A percentile compares a stretch with the other conserved stretches of the same genome.
These are phyloP conservation scores for Heterobasidion annosum DNA, from an alignment of 1,284 basidiomycete species.

Conservation along the genomic window DNA sequence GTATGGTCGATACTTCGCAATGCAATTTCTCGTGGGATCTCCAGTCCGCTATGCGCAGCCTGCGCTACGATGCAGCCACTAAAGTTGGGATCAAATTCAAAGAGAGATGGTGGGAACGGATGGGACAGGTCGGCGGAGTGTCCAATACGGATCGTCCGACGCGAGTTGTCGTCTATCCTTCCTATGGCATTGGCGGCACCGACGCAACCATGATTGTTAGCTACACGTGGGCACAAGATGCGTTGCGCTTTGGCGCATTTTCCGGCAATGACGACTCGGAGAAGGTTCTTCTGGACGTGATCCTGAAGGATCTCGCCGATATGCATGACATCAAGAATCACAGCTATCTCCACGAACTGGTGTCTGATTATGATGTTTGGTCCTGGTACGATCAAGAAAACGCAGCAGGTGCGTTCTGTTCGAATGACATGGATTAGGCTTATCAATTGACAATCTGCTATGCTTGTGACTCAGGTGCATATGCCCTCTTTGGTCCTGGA, in stretches of 20 bases:
- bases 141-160: slow-evolving; percentile 20
- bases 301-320: neutral
- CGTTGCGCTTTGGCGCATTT: neutral
- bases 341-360: neutral
- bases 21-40: slow-evolving; percentile 13
- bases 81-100: slow-evolving; percentile 25
- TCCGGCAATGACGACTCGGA: neutral
- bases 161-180: slow-evolving; percentile 23
- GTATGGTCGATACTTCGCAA: slow-evolving; percentile 17
- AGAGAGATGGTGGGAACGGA: slow-evolving; percentile 21
- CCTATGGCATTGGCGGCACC: slow-evolving; percentile 11
- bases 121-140: slow-evolving; percentile 14
- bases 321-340: neutral
- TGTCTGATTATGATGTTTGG: neutral
- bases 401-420: neutral
- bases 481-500: neutral
- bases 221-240: slow-evolving; percentile 11
- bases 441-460: neutral
- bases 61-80: slow-evolving; percentile 19
- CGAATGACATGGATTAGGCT: neutral
- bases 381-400: neutral
- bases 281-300: neutral
- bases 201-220: slow-evolving; percentile 10
- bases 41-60: slow-evolving; percentile 18
- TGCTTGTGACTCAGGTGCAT: neutral